These are phyloP conservation scores for Crithidia brevicula DNA, from an alignment of 208 protist species.

Conservation along the genomic window DNA sequence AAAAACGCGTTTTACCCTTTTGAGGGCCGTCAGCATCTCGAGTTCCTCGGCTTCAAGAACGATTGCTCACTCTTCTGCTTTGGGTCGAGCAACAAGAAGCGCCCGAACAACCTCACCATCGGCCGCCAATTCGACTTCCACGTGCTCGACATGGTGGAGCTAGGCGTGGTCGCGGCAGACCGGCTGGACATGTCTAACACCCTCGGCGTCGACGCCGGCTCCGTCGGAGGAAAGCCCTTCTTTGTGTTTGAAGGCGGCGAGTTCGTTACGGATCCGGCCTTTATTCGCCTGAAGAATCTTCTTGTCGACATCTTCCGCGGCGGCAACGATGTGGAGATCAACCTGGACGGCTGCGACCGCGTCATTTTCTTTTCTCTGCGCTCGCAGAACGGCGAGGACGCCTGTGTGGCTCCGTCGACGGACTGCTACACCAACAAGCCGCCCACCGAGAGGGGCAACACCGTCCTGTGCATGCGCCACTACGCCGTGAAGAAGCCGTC, in stretches of 20 bases:
- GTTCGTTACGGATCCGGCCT: conserved; percentile 71
- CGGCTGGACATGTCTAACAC: conserved; percentile 65
- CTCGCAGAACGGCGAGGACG: conserved; percentile 75
- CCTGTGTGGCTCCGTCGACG: conserved; percentile 68
- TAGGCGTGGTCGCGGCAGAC: conserved; percentile 82
- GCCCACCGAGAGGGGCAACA: conserved; percentile 51
- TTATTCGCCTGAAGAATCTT: conserved; percentile 82
- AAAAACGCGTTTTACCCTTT: conserved; percentile 89
- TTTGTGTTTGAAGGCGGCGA: conserved; percentile 90
- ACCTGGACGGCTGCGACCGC: conserved; percentile 81
- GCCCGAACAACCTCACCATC: conserved; percentile 87
- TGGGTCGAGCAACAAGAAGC: conserved; percentile 87
- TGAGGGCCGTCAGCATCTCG: conserved; percentile 81
- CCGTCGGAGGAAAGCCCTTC: conserved; percentile 80
- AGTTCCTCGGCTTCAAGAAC: conserved; percentile 93
- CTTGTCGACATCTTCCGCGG: conserved; percentile 90
- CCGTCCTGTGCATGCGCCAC: conserved; percentile 84
- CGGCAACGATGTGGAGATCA: conserved; percentile 61
- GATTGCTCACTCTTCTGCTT: conserved; percentile 93
- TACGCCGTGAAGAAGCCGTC: conserved; percentile 80
- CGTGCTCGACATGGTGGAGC: conserved; percentile 90
- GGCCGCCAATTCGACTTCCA: conserved; percentile 92
- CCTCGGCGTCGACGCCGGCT: conserved; percentile 58
- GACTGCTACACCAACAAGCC: conserved; percentile 74
- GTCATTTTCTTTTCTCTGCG: conserved; percentile 82